phyloP scores from a whole-genome alignment of 164 flowering plant genomes.

The Echeveria elegans region DNA sequence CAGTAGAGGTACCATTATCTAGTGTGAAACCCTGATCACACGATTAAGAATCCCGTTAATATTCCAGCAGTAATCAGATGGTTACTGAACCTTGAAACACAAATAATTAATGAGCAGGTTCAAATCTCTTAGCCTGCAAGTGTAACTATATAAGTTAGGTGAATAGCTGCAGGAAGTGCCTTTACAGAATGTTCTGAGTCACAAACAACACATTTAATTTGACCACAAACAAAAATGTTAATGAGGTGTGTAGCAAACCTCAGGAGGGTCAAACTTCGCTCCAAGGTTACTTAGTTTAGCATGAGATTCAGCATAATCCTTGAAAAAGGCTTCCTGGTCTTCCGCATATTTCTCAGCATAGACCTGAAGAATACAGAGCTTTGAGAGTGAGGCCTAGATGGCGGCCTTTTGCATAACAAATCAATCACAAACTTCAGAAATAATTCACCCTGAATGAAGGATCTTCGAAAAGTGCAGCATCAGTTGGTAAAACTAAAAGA shows the following conservation, averaged over 20 bases:
- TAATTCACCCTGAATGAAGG: slow-evolving; percentile 76
- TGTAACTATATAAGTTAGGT: too few species aligned
- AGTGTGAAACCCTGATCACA: slow-evolving; percentile 66
- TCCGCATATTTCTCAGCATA: slow-evolving; percentile 93
- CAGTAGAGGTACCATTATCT: slow-evolving; percentile 31
- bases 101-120: not conserved
- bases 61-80: not conserved
- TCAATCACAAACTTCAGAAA: not conserved
- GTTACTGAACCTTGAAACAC: not conserved
- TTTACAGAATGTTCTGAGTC: not conserved
- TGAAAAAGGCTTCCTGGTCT: slow-evolving; percentile 82
- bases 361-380: slow-evolving; percentile 33
- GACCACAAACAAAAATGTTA: not conserved
- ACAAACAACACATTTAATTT: not conserved
- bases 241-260: slow-evolving; percentile 39
- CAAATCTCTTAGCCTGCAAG: not conserved
- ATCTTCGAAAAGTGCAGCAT: slow-evolving; percentile 92
- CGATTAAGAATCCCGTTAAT: slow-evolving; percentile 7
- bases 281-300: slow-evolving; percentile 95
- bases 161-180: not conserved
- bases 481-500: slow-evolving; percentile 88
- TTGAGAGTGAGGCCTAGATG: not conserved
- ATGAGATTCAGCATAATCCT: slow-evolving; percentile 99
- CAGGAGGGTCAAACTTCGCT: slow-evolving; percentile 93
- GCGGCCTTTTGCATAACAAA: not conserved